Evolutionary conservation across 768 basidiomycete genomes (phyloP).

Genomic region (Pleurotus platypus): DNA sequence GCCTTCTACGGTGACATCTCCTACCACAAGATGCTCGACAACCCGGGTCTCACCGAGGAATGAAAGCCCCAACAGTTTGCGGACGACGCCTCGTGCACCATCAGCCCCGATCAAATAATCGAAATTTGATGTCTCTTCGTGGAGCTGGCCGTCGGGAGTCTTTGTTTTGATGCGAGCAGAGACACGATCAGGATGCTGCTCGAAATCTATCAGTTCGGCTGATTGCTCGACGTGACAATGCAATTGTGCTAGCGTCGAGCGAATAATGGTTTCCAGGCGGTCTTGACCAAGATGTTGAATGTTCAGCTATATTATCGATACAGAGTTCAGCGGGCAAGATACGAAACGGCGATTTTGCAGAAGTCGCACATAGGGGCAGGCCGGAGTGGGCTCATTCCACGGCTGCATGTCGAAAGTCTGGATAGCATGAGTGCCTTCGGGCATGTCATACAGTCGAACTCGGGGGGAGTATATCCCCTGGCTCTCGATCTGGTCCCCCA

Average conservation of each 20-base stretch:
- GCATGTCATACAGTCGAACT: conserved; percentile 16
- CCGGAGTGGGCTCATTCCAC: conserved; percentile 15
- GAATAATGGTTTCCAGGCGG: conserved; percentile 21
- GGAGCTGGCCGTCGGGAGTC: conserved; percentile 3
- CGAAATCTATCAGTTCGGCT: conserved; percentile 18
- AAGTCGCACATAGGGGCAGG: conserved; percentile 21
- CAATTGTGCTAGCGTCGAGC: conserved; percentile 16
- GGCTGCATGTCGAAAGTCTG: conserved; percentile 18
- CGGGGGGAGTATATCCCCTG: conserved; percentile 13
- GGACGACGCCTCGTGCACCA: conserved; percentile 23
- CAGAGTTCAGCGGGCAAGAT: background rate
- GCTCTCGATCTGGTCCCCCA: conserved; percentile 16
- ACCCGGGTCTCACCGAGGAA: conserved; percentile 28
- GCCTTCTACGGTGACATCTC: conserved; percentile 37
- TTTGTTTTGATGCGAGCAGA: conserved; percentile 14
- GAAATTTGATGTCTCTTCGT: conserved; percentile 12
- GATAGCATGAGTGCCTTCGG: conserved; percentile 10
- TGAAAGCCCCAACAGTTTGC: conserved; percentile 20
- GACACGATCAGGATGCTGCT: conserved; percentile 20
- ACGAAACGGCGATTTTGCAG: background rate
- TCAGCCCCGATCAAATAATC: conserved; percentile 21
- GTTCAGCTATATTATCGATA: conserved; percentile 20
- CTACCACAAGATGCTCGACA: conserved; percentile 20
- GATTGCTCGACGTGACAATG: conserved; percentile 21
- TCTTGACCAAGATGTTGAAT: conserved; percentile 21